phyloP scores from a whole-genome alignment of 768 basidiomycete genomes.

The Chalciporus pseudorubinellus region DNA sequence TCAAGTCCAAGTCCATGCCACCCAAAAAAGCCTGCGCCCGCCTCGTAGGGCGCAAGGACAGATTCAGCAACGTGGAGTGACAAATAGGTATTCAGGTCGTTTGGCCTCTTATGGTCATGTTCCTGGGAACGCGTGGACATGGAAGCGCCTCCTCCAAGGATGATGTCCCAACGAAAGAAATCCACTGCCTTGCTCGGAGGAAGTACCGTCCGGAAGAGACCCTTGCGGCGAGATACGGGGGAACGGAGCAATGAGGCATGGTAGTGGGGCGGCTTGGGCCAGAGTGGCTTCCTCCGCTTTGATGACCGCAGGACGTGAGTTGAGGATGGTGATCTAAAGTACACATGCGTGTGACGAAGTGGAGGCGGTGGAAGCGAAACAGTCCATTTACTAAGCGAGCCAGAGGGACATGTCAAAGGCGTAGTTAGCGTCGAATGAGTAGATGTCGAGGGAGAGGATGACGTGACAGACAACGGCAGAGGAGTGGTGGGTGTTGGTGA shows the following conservation, averaged over 20 bases:
- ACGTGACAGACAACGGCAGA: not conserved
- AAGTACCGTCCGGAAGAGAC: constrained; percentile 23
- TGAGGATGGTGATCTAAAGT: constrained; percentile 5
- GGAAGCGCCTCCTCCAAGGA: constrained; percentile 1
- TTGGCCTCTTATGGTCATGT: not conserved
- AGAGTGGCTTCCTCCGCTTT: constrained; percentile 14
- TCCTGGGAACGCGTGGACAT: not conserved
- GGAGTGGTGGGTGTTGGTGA: not conserved
- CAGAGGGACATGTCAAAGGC: not conserved
- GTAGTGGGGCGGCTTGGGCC: constrained; percentile 29
- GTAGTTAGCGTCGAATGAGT: not conserved
- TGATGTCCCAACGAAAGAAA: constrained; percentile 26
- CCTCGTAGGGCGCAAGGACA: constrained; percentile 24
- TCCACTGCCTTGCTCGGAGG: constrained; percentile 19
- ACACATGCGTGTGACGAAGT: not conserved
- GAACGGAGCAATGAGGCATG: constrained; percentile 28
- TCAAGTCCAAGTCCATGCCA: constrained; percentile 26
- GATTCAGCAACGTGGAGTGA: constrained; percentile 20
- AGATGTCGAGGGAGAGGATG: constrained; percentile 5
- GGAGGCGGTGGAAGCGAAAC: not conserved
- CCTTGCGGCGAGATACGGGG: constrained; percentile 24
- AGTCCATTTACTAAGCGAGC: not conserved
- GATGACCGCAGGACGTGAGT: constrained; percentile 5
- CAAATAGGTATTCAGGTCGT: not conserved
- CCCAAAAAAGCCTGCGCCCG: constrained; percentile 28